Percentiles rank a stretch among this genome's conserved stretches.
Evolutionary conservation across 495 filamentous ascomycete species (phyloP).

Genomic region (Penicillium turbatum): DNA sequence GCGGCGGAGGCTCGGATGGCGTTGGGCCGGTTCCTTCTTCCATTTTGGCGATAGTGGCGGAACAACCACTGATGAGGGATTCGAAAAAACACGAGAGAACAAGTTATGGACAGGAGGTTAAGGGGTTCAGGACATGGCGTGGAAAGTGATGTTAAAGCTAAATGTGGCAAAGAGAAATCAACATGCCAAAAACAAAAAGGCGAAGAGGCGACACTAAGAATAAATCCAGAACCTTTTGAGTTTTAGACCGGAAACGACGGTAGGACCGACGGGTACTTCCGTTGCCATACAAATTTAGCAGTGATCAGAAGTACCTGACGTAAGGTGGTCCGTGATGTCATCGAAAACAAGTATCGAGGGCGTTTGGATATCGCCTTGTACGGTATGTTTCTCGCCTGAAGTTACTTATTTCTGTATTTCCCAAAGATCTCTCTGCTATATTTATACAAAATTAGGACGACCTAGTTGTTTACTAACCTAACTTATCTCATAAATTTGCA

Average conservation of each 20-base stretch:
- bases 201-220: not conserved
- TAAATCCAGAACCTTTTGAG: not conserved
- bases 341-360: slow-evolving; percentile 1
- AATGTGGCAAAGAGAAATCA: slow-evolving; percentile 1
- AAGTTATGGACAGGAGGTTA: not conserved
- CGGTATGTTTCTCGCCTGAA: not conserved
- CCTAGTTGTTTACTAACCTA: not conserved
- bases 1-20: slow-evolving; percentile 43
- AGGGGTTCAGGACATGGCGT: slow-evolving; percentile 14
- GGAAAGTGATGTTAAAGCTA: not conserved
- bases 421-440: no score
- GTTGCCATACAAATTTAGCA: slow-evolving; percentile 11
- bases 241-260: slow-evolving; percentile 26
- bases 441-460: no score
- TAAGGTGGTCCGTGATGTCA: slow-evolving; percentile 26
- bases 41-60: slow-evolving; percentile 30
- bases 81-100: not conserved
- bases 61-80: not conserved
- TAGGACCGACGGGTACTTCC: slow-evolving; percentile 16
- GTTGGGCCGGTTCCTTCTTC: slow-evolving; percentile 29
- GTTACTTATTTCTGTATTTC: no score
- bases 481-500: not conserved
- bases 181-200: not conserved
- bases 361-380: not conserved
- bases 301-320: slow-evolving; percentile 20